These are phyloP conservation scores for Diaporthe humulicola DNA, from an alignment of 2,329 filamentous ascomycete genomes.

Conservation along the genomic window DNA sequence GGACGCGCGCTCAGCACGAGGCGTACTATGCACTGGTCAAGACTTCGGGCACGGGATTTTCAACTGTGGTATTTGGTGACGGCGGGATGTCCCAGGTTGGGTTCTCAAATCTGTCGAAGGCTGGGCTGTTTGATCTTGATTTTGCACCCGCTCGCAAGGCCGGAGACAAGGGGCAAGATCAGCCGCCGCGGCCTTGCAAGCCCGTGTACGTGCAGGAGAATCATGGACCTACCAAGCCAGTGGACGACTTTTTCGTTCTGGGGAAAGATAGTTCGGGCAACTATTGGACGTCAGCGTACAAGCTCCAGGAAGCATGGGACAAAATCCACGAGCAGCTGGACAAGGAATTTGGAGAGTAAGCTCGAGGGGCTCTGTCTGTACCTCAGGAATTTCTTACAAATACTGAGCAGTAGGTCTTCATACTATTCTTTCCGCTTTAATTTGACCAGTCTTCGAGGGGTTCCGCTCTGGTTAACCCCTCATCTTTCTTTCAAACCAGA, in stretches of 20 bases:
- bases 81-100: slow-evolving; percentile 49
- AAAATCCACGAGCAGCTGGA: slow-evolving; percentile 15
- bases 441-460: too few relatives aligned
- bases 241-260: slow-evolving; percentile 9
- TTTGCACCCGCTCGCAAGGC: slow-evolving; percentile 44
- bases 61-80: slow-evolving; percentile 48
- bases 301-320: slow-evolving; percentile 11
- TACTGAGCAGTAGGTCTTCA: too few relatives aligned
- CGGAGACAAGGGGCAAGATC: neutral
- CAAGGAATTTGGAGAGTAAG: neutral
- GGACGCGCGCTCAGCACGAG: slow-evolving; percentile 51
- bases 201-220: slow-evolving; percentile 3
- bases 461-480: too few relatives aligned
- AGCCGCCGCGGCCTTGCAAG: neutral
- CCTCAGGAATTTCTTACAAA: neutral
- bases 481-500: too few relatives aligned
- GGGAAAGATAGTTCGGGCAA: slow-evolving; percentile 13
- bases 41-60: slow-evolving; percentile 40
- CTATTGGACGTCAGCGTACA: slow-evolving; percentile 16
- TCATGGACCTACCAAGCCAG: neutral
- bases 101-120: slow-evolving; percentile 50
- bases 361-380: neutral
- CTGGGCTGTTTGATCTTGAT: slow-evolving; percentile 46
- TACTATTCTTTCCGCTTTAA: too few relatives aligned
- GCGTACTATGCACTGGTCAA: slow-evolving; percentile 49